These are phyloP conservation scores for Krasilnikovozyma curviuscula DNA, from an alignment of 768 basidiomycete genomes.

Conservation along the genomic window DNA sequence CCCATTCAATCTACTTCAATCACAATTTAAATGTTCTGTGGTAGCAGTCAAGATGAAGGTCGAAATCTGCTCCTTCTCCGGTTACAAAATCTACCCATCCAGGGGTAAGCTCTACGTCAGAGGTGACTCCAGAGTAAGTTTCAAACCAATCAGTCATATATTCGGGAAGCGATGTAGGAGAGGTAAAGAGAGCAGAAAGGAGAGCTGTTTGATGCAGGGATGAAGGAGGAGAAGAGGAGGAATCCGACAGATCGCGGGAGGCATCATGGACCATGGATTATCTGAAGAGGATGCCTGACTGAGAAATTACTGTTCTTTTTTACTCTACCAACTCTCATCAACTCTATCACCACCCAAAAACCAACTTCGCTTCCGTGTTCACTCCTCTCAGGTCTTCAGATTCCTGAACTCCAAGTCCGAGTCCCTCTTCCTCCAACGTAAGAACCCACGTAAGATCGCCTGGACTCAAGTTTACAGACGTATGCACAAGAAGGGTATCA, in stretches of 20 bases:
- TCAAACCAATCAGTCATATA: background rate
- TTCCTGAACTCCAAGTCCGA: slow-evolving; percentile 82
- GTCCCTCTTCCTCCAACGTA: slow-evolving; percentile 95
- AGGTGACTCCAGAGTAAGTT: slow-evolving; percentile 76
- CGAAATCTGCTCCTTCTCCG: slow-evolving; percentile 96
- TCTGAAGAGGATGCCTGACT: too few species aligned
- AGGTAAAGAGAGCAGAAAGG: background rate
- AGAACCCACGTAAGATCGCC: slow-evolving; percentile 99
- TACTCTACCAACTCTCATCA: background rate
- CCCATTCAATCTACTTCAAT: too few species aligned
- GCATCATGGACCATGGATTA: background rate
- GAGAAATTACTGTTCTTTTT: background rate
- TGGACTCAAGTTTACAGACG: slow-evolving; percentile 86
- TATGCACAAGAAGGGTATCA: slow-evolving; percentile 99
- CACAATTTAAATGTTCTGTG: too few species aligned
- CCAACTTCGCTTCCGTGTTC: background rate
- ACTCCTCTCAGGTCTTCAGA: slow-evolving; percentile 58
- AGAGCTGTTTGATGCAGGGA: background rate
- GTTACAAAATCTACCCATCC: slow-evolving; percentile 91
- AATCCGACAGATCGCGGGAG: too few species aligned
- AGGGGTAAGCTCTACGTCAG: slow-evolving; percentile 92
- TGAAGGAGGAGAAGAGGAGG: too few species aligned
- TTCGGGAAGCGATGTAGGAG: background rate
- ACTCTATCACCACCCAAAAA: background rate
- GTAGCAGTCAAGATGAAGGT: slow-evolving; percentile 73